These are phyloP conservation scores for Theobroma cacao DNA, from an alignment of 345 rosid genomes.

Conservation along the genomic window DNA sequence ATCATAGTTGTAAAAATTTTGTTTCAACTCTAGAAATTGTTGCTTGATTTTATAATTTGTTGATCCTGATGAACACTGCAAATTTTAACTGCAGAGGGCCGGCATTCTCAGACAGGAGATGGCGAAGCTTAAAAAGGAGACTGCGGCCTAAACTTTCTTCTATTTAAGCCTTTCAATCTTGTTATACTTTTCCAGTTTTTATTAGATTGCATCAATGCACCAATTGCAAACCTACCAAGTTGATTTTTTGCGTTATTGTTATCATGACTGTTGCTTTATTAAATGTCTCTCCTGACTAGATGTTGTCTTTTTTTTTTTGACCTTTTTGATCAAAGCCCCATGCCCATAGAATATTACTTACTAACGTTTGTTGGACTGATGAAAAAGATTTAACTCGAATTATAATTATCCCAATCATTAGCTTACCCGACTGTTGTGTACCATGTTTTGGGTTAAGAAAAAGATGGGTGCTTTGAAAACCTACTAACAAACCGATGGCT, in stretches of 20 bases:
- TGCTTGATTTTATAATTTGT: neutral
- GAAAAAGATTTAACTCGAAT: no score
- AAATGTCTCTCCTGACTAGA: neutral
- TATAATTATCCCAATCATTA: no score
- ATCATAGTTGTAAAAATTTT: neutral
- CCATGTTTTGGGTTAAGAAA: no score
- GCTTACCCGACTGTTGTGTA: no score
- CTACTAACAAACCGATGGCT: no score
- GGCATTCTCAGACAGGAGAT: conserved; percentile 57
- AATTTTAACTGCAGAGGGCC: conserved; percentile 36
- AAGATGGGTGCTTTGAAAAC: no score
- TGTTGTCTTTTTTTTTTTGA: no score
- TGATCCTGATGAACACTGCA: neutral
- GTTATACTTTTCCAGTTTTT: neutral
- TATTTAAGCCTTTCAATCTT: no score
- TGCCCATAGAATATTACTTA: no score
- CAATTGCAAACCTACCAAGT: neutral
- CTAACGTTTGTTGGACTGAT: no score
- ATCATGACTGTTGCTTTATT: neutral
- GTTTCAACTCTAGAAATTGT: neutral
- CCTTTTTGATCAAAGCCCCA: no score
- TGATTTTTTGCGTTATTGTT: neutral
- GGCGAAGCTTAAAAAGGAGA: conserved; percentile 50
- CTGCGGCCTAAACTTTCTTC: conserved; percentile 13
- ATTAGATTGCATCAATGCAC: neutral